phyloP scores from a whole-genome alignment of 2,329 filamentous ascomycete genomes.

The Thielaviopsis euricoi region DNA sequence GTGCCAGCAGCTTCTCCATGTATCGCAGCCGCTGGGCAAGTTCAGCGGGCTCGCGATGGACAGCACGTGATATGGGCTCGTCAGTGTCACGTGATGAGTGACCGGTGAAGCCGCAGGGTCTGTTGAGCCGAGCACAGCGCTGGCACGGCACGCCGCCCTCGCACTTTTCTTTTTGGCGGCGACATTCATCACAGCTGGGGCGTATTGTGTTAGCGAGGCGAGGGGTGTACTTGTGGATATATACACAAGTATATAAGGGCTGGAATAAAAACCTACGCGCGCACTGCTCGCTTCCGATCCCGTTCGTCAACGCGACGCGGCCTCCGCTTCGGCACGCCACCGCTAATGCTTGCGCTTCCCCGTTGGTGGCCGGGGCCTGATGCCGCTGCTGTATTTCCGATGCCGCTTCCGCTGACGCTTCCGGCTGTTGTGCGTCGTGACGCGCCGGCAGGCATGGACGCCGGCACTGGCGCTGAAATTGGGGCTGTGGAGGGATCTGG shows the following conservation, averaged over 20 bases:
- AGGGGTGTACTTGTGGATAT: not conserved
- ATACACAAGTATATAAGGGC: not conserved
- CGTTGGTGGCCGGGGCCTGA: not conserved
- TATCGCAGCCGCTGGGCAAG: conserved; percentile 14
- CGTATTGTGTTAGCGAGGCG: too few species aligned
- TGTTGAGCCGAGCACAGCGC: conserved; percentile 32
- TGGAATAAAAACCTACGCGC: conserved; percentile 14
- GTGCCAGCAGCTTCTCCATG: conserved; percentile 31
- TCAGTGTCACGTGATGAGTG: conserved; percentile 12
- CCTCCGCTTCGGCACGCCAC: conserved; percentile 13
- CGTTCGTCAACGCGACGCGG: conserved; percentile 15
- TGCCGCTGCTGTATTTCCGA: not conserved
- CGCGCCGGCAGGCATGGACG: not conserved
- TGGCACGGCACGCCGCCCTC: conserved; percentile 38
- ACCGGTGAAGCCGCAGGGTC: conserved; percentile 31
- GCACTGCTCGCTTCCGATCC: conserved; percentile 17
- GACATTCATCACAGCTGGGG: conserved; percentile 36
- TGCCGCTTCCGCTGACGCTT: conserved; percentile 9
- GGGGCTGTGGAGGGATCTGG: not conserved
- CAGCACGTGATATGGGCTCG: not conserved
- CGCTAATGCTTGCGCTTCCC: not conserved
- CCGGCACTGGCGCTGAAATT: not conserved
- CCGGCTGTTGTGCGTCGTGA: not conserved
- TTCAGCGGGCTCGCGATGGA: conserved; percentile 12
- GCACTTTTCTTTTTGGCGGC: conserved; percentile 39